phyloP scores from a whole-genome alignment of 192 early-diverging fungal genomes.

The Coemansia sp. region DNA sequence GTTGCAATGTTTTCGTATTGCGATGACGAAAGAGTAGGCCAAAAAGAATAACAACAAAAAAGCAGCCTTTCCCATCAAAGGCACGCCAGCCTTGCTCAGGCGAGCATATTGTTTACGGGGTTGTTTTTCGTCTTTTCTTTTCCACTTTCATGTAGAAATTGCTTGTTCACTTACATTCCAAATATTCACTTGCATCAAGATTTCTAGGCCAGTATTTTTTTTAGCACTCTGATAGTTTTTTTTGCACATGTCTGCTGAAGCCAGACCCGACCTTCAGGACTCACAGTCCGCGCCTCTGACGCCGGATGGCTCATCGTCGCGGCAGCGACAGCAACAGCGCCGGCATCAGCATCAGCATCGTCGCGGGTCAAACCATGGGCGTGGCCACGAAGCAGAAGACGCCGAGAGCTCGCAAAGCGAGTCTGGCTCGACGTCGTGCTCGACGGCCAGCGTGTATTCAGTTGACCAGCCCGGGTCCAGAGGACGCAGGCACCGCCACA shows the following conservation, averaged over 20 bases:
- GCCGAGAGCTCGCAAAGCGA: constrained; percentile 15
- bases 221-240: background rate
- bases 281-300: background rate
- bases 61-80: no score
- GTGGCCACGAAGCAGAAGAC: background rate
- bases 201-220: no score
- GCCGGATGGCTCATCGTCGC: background rate
- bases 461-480: constrained; percentile 22
- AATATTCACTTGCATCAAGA: background rate
- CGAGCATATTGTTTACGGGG: no score
- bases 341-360: constrained; percentile 14
- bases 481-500: constrained; percentile 26
- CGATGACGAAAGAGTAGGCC: no score
- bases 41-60: no score
- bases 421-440: constrained; percentile 47
- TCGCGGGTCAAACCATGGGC: no score
- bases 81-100: no score
- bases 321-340: constrained; percentile 17
- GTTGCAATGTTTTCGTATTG: no score
- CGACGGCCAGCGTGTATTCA: constrained; percentile 41
- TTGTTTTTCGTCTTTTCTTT: background rate
- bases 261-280: background rate
- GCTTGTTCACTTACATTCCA: background rate
- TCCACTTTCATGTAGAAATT: background rate
- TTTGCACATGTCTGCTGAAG: background rate